Conservation (phyloP, 352 stramenopile genomes). For the Phytophthora macrochlamydospora region DNA sequence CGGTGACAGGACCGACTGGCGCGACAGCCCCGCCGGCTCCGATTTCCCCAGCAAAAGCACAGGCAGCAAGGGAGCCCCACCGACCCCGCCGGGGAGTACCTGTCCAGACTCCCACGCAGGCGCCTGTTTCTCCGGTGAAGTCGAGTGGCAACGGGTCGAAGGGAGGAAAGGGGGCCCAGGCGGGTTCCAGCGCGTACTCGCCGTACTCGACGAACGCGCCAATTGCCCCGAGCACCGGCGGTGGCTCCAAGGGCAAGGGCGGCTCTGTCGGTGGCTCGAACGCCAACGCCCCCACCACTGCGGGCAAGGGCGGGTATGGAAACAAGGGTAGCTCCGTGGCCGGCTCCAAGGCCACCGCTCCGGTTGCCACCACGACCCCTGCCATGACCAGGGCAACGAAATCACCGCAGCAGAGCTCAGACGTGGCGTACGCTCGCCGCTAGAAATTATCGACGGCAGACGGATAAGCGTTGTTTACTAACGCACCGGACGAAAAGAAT, state of each 20-base stretch:
- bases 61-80: not conserved
- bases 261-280: slow-evolving; percentile 1
- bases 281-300: not conserved
- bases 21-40: slow-evolving; percentile 5
- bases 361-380: not conserved
- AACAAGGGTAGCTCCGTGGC: slow-evolving; percentile 6
- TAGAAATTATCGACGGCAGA: no score
- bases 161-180: not conserved
- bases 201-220: not conserved
- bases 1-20: not conserved
- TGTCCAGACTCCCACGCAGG: not conserved
- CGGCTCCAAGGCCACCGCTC: slow-evolving; percentile 1
- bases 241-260: not conserved
- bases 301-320: not conserved
- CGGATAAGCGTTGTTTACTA: no score
- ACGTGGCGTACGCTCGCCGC: no score
- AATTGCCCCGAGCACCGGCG: not conserved
- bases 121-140: not conserved
- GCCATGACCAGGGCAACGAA: not conserved
- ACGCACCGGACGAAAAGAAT: no score
- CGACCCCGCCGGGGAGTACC: not conserved
- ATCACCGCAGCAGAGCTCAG: no score
- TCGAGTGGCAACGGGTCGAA: not conserved
- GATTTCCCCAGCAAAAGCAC: slow-evolving; percentile 4
- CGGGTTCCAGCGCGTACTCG: not conserved